These are phyloP conservation scores for Myxozyma sirexii DNA, from an alignment of 805 yeast species.

Conservation along the genomic window DNA sequence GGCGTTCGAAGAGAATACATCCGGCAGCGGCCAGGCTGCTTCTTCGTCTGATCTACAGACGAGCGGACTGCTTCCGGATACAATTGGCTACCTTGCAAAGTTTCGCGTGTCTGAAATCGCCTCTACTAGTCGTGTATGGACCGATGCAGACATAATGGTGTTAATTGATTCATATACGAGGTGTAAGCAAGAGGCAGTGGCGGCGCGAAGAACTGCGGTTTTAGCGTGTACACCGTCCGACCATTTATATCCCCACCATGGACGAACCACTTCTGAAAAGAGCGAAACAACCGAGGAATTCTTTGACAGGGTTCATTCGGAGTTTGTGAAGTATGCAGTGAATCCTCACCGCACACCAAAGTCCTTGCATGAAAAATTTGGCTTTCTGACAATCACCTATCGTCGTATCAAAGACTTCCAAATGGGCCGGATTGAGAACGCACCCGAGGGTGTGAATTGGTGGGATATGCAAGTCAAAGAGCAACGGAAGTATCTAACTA, in stretches of 20 bases:
- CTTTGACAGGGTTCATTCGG: conserved; percentile 23
- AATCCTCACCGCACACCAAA: conserved; percentile 27
- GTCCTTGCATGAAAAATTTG: conserved; percentile 27
- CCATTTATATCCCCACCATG: conserved; percentile 1
- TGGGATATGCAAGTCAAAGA: conserved; percentile 23
- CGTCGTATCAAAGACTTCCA: conserved; percentile 27
- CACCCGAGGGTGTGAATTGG: conserved; percentile 22
- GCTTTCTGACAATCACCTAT: conserved; percentile 23
- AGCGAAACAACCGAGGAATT: conserved; percentile 18
- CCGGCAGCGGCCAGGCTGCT: conserved; percentile 1
- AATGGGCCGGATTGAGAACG: conserved; percentile 12
- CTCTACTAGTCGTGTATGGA: conserved; percentile 21
- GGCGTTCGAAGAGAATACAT: background rate
- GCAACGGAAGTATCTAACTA: conserved; percentile 21
- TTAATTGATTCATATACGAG: conserved; percentile 20
- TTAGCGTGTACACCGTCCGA: background rate
- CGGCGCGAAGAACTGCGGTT: conserved; percentile 1
- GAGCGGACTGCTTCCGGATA: conserved; percentile 9
- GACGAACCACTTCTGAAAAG: conserved; percentile 2
- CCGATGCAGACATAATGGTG: conserved; percentile 21
- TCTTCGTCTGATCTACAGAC: conserved; percentile 4
- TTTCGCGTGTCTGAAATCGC: conserved; percentile 5
- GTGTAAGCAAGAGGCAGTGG: conserved; percentile 21
- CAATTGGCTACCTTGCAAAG: conserved; percentile 6
- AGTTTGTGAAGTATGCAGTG: conserved; percentile 15